Base-by-base conservation (phyloP, 208 protist genomes). In the Crithidia bombi region DNA sequence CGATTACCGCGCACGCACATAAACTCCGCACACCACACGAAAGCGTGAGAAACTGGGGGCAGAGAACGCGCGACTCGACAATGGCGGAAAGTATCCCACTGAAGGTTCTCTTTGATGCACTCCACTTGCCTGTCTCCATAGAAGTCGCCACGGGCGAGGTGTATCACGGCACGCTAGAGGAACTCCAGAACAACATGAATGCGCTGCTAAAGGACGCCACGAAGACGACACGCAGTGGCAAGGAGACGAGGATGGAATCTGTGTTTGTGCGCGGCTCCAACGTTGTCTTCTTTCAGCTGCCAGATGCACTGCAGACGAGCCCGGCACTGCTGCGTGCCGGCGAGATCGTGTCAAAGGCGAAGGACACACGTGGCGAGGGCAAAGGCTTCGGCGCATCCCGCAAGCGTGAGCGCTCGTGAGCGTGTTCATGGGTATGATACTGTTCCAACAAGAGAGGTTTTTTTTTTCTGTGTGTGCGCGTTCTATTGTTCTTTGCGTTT, bases 141-240 rank as follows among this genome's bases (percentile, higher is more conserved):
- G 96, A 99, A 73, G 70, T 98, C 17, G 86, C 76, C 39, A 96
- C 88, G 4, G 95, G 96, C 26, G 95, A 98, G 70, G 63, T 97
- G 0, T 98, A 96, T 73, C 83, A 86, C 15, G 96, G 96, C 46
- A 92, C 81, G 0, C 63, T 98, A 11, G 78, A 74, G 23, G 89
- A 97, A 39, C 66, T 93, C 32, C 86, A 98, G 85, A 88, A 97
- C 39, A 97, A 87, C 61, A 97, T 98, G 91, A 98, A 98, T 72
- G 78, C 95, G 9, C 64, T 96, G 36, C 80, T 98, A 9, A 85
- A 68, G 50, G 62, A 89, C 23, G 92, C 93, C 19, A 92, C 78
- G 21, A 89, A 94, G 65, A 94, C 82, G 12, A 84, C 54, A 39
- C 87, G 83, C 46, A 74, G 83, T 19, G 96, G 94, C 5, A 74